Evolutionary conservation across 202 grass and related monocot species (phyloP).

Genomic region (Saccharum hybrid): DNA sequence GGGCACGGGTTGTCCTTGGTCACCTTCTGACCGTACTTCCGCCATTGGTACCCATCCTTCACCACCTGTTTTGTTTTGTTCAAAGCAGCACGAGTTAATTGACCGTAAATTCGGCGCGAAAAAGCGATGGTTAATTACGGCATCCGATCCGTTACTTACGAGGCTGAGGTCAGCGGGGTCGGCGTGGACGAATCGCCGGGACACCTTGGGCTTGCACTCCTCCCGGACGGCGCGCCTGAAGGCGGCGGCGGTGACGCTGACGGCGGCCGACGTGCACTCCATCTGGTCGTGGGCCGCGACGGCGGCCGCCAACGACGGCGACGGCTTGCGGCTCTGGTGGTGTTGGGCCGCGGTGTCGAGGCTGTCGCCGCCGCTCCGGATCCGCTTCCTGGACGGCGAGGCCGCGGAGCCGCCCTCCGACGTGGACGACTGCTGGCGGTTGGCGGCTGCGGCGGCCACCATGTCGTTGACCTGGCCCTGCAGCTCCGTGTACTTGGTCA

Average conservation of each 20-base stretch:
- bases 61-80: conserved; percentile 53
- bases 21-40: conserved; percentile 94
- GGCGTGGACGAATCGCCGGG: conserved; percentile 52
- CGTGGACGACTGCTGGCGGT: conserved; percentile 1
- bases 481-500: conserved; percentile 61
- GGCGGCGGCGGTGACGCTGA: background rate
- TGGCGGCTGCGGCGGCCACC: background rate
- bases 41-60: conserved; percentile 91
- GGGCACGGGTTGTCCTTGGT: conserved; percentile 95
- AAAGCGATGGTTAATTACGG: no score
- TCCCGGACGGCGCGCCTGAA: conserved; percentile 52
- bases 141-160: conserved; percentile 53
- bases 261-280: conserved; percentile 65
- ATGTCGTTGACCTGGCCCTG: conserved; percentile 56
- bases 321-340: conserved; percentile 1
- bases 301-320: background rate
- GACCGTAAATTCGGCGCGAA: no score
- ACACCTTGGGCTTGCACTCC: conserved; percentile 60
- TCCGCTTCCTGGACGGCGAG: conserved; percentile 54
- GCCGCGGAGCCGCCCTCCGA: conserved; percentile 49
- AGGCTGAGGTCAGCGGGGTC: conserved; percentile 81
- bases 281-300: conserved; percentile 36
- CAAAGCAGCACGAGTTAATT: no score
- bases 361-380: conserved; percentile 38
- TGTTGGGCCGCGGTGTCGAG: conserved; percentile 24